Evolutionary conservation across 371 early-diverging fungal species (phyloP), one percentile per base, ranked within the genome.

Genomic region (Lichtheimia hyalospora): DNA sequence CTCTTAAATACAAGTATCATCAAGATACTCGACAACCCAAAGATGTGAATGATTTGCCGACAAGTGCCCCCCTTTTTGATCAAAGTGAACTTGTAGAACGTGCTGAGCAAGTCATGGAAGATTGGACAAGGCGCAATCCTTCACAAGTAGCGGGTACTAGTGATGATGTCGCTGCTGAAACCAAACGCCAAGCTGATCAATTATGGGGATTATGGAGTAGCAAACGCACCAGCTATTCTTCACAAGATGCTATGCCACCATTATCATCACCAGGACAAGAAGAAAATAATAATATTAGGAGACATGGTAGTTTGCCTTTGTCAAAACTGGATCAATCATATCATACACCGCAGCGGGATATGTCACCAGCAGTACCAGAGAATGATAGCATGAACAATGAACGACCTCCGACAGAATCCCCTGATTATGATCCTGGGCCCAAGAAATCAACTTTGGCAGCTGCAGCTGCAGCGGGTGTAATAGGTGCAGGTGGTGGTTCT

Each of bases 1-100:
- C 46, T 5, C 39, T 57, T 3, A 57, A 57, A 16, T 15, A 39
- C 5, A 57, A 49, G 16, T 57, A 57, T 49, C 49, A 57, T 18
- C 7, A 20, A 3, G 57, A 57, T n/a, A 46, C 12, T 10, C 24
- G 44, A 46, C n/a, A 49, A 14, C 57, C 57, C 3, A 20, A 25
- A 34, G 57, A 49, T 34, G 21, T 39, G 12, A 44, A 49, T 15
- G 57, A 57, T 8, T 24, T 57, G 18, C 57, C 57, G 1, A 49
- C 57, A 2, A 57, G 57, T 49, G 49, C 46, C 4, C 57, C 57
- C 2, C 49, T 57, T 15, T 57, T 57, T 49, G 57, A 57, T 20
- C 46, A 49, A 14, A 24, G 49, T 20, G 57, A 57, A 27, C 23
- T 57, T 3, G 8, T 34, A n/a, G 28, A 24, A 5, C 46, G 49